Conservation (phyloP, 2,329 filamentous ascomycete genomes). For the Cercospora janseana region DNA sequence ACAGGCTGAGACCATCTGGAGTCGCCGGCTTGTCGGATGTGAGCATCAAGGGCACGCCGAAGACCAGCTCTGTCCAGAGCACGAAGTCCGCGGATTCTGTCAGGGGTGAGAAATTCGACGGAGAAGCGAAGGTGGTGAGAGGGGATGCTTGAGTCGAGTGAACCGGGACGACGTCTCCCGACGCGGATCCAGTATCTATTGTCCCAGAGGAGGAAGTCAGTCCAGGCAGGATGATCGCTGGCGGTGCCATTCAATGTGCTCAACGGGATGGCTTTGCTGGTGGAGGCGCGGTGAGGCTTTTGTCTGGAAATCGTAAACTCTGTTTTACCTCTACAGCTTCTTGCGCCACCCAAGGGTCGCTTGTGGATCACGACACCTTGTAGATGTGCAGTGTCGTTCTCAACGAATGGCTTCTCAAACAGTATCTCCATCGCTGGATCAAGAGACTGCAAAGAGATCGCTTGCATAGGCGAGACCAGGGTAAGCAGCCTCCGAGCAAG, state of each 20-base stretch:
- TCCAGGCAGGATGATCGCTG: slow-evolving; percentile 8
- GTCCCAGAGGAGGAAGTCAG: slow-evolving; percentile 52
- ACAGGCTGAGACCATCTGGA: slow-evolving; percentile 5
- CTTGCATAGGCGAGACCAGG: slow-evolving; percentile 50
- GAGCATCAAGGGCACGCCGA: background rate
- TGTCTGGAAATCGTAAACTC: background rate
- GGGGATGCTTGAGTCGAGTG: background rate
- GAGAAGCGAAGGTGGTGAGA: slow-evolving; percentile 3
- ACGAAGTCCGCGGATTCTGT: background rate
- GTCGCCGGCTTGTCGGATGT: background rate
- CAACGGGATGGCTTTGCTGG: background rate
- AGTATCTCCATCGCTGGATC: slow-evolving; percentile 38
- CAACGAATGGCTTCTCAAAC: slow-evolving; percentile 5
- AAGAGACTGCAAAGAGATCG: slow-evolving; percentile 46
- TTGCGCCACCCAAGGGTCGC: slow-evolving; percentile 1
- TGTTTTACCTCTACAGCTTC: background rate
- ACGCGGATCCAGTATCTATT: slow-evolving; percentile 57
- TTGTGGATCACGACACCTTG: background rate
- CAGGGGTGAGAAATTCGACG: background rate
- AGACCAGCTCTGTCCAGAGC: background rate
- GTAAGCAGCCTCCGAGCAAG: slow-evolving; percentile 51
- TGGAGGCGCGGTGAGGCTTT: background rate
- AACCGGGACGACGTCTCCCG: slow-evolving; percentile 11
- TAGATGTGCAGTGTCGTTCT: background rate
- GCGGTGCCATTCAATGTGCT: background rate